Evolutionary conservation across 192 early-diverging fungal genomes (phyloP).

Genomic region (Rhizophagus sp.): DNA sequence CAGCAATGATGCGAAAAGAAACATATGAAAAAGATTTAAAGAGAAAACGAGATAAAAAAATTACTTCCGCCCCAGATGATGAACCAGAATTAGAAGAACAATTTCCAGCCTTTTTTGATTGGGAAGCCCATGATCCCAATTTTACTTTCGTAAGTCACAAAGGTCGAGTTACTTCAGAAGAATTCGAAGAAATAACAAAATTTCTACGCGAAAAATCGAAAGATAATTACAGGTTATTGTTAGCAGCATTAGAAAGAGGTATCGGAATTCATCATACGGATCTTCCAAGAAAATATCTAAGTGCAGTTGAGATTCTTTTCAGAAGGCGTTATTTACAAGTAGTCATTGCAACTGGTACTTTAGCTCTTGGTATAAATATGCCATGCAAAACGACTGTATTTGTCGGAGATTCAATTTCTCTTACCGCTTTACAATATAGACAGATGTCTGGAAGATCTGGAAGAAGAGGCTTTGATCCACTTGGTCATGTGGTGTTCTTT

Average conservation of each 20-base stretch:
- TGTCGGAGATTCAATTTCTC: slow-evolving; percentile 40
- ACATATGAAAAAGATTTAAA: slow-evolving; percentile 21
- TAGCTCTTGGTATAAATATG: slow-evolving; percentile 48
- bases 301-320: slow-evolving; percentile 43
- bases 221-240: slow-evolving; percentile 17
- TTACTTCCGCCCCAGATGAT: slow-evolving; percentile 21
- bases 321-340: slow-evolving; percentile 37
- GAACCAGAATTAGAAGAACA: neutral
- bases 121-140: slow-evolving; percentile 33
- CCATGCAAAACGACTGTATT: slow-evolving; percentile 42
- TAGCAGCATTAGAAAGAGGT: slow-evolving; percentile 41
- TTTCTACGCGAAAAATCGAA: neutral
- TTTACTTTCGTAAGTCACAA: slow-evolving; percentile 36
- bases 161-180: slow-evolving; percentile 17
- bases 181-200: slow-evolving; percentile 25
- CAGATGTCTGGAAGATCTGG: slow-evolving; percentile 41
- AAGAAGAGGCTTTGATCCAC: slow-evolving; percentile 43
- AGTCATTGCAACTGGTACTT: slow-evolving; percentile 44
- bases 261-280: slow-evolving; percentile 47
- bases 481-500: slow-evolving; percentile 48
- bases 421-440: slow-evolving; percentile 45
- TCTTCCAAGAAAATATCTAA: slow-evolving; percentile 34
- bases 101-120: slow-evolving; percentile 34
- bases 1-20: slow-evolving; percentile 30
- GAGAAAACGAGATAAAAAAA: slow-evolving; percentile 8